A percentile compares a stretch with the other conserved stretches of the same genome.
Conservation (phyloP, 129 eudicot genomes). For the Oenanthe sinensis region DNA sequence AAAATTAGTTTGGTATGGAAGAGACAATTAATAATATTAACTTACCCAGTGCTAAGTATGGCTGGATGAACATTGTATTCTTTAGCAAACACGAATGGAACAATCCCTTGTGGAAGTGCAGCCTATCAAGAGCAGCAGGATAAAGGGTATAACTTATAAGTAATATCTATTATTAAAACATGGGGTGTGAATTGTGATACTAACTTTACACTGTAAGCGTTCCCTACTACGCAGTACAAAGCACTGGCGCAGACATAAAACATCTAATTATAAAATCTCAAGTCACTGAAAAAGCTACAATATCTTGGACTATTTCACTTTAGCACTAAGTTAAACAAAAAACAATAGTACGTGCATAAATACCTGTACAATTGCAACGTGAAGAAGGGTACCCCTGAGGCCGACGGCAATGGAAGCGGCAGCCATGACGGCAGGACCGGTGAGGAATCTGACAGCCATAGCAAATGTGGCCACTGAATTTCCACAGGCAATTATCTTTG, state of each 20-base stretch:
- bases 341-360: neutral
- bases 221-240: constrained; percentile 1
- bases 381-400: constrained; percentile 87
- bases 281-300: neutral
- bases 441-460: constrained; percentile 86
- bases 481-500: constrained; percentile 90
- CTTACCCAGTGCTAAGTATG: constrained; percentile 92
- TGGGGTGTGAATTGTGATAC: too few relatives aligned
- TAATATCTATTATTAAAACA: neutral
- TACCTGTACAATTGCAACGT: constrained; percentile 88
- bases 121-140: constrained; percentile 42
- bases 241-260: neutral
- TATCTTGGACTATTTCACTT: neutral
- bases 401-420: constrained; percentile 78
- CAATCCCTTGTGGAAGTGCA: constrained; percentile 97
- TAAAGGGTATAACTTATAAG: neutral
- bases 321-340: neutral
- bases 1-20: neutral
- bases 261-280: neutral
- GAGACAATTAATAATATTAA: neutral
- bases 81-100: constrained; percentile 92
- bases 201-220: neutral
- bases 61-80: constrained; percentile 95
- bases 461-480: constrained; percentile 76
- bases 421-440: constrained; percentile 95